Evolutionary conservation across 1,139 yeast genomes (phyloP).

Genomic region (Yamadazyma friedrichii): DNA sequence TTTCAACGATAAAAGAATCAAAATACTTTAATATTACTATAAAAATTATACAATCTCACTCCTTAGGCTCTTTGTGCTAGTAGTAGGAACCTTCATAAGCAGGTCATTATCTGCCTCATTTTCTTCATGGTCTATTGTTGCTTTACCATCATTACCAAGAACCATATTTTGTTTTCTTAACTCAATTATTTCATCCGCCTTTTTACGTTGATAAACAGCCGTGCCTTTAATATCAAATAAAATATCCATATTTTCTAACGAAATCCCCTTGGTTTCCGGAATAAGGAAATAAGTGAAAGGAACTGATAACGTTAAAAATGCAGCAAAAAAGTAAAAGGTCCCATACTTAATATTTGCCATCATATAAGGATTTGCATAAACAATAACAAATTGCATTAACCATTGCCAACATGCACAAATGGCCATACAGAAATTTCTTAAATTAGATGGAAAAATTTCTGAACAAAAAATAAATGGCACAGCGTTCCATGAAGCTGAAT

Average conservation of each 20-base stretch:
- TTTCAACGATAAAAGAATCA: no score
- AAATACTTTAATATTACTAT: no score
- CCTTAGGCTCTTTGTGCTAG: conserved; percentile 5
- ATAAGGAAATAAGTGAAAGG: conserved; percentile 34
- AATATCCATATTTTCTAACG: conserved; percentile 45
- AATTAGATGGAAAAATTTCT: conserved; percentile 41
- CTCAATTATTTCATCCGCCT: conserved; percentile 11
- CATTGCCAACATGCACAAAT: conserved; percentile 42
- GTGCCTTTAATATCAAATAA: conserved; percentile 36
- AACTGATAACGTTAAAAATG: conserved; percentile 33
- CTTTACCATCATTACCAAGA: conserved; percentile 10
- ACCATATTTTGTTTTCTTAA: conserved; percentile 9
- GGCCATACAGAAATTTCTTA: conserved; percentile 39
- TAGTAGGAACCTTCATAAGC: conserved; percentile 10
- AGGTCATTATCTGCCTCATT: conserved; percentile 6
- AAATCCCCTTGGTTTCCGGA: conserved; percentile 45
- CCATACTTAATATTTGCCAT: conserved; percentile 38
- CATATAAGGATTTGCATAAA: conserved; percentile 43
- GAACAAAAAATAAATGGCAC: conserved; percentile 47
- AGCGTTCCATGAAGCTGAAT: conserved; percentile 43
- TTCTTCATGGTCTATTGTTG: conserved; percentile 5
- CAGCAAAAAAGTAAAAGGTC: conserved; percentile 41
- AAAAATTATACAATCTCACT: background rate
- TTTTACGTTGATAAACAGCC: conserved; percentile 7
- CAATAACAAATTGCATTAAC: conserved; percentile 48